phyloP scores from a whole-genome alignment of 208 protist species.

The Leishmania gerbilli region DNA sequence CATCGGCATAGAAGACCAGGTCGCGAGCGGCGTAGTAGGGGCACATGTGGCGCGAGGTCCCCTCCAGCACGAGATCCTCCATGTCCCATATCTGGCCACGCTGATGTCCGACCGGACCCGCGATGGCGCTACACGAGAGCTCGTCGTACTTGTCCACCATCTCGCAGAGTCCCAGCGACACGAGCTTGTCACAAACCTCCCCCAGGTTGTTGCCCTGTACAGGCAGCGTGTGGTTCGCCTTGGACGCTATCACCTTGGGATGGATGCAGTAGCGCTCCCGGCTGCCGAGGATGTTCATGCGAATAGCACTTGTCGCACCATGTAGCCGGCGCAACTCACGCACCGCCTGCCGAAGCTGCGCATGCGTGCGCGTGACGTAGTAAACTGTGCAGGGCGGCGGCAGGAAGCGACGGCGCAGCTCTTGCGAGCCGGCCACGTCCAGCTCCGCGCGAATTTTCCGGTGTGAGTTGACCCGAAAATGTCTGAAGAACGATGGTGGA shows the following conservation, averaged over 20 bases:
- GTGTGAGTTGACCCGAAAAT: conserved; percentile 42
- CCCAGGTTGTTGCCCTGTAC: conserved; percentile 83
- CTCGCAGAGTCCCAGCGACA: conserved; percentile 69
- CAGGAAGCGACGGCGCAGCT: conserved; percentile 57
- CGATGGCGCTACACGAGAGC: conserved; percentile 59
- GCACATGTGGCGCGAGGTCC: conserved; percentile 71
- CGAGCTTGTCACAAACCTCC: conserved; percentile 83
- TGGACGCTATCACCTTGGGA: conserved; percentile 46
- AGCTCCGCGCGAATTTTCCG: conserved; percentile 53
- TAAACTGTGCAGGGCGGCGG: conserved; percentile 87
- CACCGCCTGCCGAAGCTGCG: conserved; percentile 95
- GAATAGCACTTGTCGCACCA: conserved; percentile 35
- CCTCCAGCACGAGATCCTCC: conserved; percentile 91
- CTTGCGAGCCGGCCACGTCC: conserved; percentile 42
- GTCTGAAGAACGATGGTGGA: conserved; percentile 53
- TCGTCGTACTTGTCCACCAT: conserved; percentile 57
- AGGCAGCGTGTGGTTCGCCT: conserved; percentile 51
- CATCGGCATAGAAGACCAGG: conserved; percentile 79
- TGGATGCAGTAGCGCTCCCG: conserved; percentile 96
- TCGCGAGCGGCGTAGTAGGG: conserved; percentile 95
- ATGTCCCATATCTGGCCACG: conserved; percentile 79
- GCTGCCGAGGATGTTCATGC: conserved; percentile 94
- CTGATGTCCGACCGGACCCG: conserved; percentile 32
- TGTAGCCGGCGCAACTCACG: conserved; percentile 91
- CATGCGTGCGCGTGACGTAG: conserved; percentile 96